Evolutionary conservation across 192 early-diverging fungal genomes (phyloP).

Genomic region (Lunasporangiospora selenospora): DNA sequence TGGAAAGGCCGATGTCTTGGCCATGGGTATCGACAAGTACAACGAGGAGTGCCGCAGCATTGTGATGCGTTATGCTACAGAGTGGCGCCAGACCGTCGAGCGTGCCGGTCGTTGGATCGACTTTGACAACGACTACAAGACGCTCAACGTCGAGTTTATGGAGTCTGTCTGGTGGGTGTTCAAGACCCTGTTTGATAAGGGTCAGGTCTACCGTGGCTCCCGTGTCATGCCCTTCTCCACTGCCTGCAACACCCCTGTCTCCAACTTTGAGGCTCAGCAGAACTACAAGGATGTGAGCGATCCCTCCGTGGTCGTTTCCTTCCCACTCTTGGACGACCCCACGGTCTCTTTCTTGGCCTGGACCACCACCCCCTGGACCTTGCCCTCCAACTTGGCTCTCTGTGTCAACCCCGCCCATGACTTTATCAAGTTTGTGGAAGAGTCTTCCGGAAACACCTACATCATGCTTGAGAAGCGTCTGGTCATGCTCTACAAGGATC

Average conservation of each 20-base stretch:
- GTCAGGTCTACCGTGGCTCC: conserved; percentile 93
- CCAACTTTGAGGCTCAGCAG: conserved; percentile 96
- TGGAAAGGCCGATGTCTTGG: conserved; percentile 87
- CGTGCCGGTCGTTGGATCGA: conserved; percentile 99
- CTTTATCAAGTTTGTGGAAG: conserved; percentile 95
- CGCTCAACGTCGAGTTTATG: conserved; percentile 95
- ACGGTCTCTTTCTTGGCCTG: conserved; percentile 86
- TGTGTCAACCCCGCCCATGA: conserved; percentile 93
- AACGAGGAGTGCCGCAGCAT: conserved; percentile 96
- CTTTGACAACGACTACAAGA: conserved; percentile 99
- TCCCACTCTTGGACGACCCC: conserved; percentile 89
- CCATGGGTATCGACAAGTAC: conserved; percentile 96
- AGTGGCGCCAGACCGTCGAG: conserved; percentile 95
- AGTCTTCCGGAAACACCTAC: conserved; percentile 79
- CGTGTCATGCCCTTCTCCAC: conserved; percentile 98
- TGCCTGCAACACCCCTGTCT: conserved; percentile 87
- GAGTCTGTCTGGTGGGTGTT: conserved; percentile 99
- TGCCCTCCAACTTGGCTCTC: conserved; percentile 94
- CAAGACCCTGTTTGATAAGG: conserved; percentile 94
- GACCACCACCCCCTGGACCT: conserved; percentile 99
- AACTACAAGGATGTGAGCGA: conserved; percentile 99
- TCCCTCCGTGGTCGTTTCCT: conserved; percentile 93
- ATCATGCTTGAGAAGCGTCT: conserved; percentile 89
- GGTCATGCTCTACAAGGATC: conserved; percentile 90
- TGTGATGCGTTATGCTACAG: conserved; percentile 93